phyloP scores from a whole-genome alignment of 495 filamentous ascomycete genomes.

The Hypoxylon subgilvum region DNA sequence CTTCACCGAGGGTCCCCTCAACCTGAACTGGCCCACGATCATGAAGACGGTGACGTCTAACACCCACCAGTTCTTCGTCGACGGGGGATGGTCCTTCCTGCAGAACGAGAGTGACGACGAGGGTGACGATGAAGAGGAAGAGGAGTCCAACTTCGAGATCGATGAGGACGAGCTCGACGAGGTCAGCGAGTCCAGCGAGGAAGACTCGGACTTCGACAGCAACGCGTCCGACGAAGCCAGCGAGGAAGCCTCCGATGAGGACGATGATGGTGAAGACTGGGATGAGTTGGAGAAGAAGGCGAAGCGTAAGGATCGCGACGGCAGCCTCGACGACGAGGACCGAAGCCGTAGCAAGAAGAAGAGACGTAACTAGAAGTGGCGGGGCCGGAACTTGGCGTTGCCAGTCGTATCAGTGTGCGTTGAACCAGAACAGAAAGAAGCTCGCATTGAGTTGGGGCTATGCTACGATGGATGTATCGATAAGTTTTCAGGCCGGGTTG shows the following conservation, averaged over 20 bases:
- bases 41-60: constrained; percentile 98
- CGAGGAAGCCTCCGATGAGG: constrained; percentile 70
- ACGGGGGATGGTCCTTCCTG: constrained; percentile 96
- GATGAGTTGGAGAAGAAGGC: constrained; percentile 91
- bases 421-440: too few relatives aligned
- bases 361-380: constrained; percentile 45
- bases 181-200: constrained; percentile 79
- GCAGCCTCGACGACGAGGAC: constrained; percentile 72
- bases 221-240: constrained; percentile 80
- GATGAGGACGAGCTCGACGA: constrained; percentile 80
- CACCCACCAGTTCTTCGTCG: constrained; percentile 90
- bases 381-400: not conserved
- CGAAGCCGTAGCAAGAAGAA: constrained; percentile 48
- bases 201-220: constrained; percentile 91
- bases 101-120: constrained; percentile 87
- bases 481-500: too few relatives aligned
- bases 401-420: too few relatives aligned
- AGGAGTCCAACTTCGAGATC: constrained; percentile 91
- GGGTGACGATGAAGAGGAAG: constrained; percentile 73
- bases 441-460: too few relatives aligned
- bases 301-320: constrained; percentile 82
- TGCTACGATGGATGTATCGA: too few relatives aligned
- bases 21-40: constrained; percentile 97
- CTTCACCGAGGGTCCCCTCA: constrained; percentile 92
- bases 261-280: constrained; percentile 89